Percentiles rank a stretch among this genome's conserved stretches.
phyloP scores from a whole-genome alignment of 192 early-diverging fungal genomes.

The Spizellomyces sp. region DNA sequence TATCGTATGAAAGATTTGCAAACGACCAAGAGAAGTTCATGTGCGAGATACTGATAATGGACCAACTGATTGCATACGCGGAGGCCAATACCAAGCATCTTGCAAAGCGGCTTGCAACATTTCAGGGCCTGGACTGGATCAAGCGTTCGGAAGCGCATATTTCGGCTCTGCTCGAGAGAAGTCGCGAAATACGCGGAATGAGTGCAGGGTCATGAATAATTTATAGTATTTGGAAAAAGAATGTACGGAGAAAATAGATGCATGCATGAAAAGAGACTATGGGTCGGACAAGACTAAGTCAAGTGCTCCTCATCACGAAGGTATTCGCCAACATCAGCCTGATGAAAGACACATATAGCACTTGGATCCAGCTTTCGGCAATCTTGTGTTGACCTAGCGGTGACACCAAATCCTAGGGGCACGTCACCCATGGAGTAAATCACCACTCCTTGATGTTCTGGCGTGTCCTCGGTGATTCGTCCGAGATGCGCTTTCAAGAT shows the following conservation, averaged over 20 bases:
- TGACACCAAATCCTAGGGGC: conserved; percentile 91
- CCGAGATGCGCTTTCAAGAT: conserved; percentile 96
- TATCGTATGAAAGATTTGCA: neutral
- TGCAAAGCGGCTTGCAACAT: conserved; percentile 39
- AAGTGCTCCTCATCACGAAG: conserved; percentile 56
- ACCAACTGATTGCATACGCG: conserved; percentile 24
- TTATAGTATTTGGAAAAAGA: neutral
- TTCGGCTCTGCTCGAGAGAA: conserved; percentile 5
- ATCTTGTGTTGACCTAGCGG: conserved; percentile 89
- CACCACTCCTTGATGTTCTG: conserved; percentile 96
- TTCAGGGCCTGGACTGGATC: conserved; percentile 38
- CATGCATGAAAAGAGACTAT: neutral
- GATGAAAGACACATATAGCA: conserved; percentile 92
- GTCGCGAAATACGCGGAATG: neutral
- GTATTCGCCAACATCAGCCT: conserved; percentile 98
- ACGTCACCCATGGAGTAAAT: conserved; percentile 93
- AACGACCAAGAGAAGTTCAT: neutral
- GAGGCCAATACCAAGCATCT: conserved; percentile 36
- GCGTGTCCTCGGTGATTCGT: conserved; percentile 96
- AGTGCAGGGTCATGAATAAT: no score
- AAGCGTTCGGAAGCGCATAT: conserved; percentile 10
- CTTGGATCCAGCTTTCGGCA: conserved; percentile 93
- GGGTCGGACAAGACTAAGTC: conserved; percentile 25
- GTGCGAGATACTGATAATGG: conserved; percentile 22
- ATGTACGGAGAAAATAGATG: neutral